Conservation (phyloP, 2,329 filamentous ascomycete species). For the Claviceps sp. region DNA sequence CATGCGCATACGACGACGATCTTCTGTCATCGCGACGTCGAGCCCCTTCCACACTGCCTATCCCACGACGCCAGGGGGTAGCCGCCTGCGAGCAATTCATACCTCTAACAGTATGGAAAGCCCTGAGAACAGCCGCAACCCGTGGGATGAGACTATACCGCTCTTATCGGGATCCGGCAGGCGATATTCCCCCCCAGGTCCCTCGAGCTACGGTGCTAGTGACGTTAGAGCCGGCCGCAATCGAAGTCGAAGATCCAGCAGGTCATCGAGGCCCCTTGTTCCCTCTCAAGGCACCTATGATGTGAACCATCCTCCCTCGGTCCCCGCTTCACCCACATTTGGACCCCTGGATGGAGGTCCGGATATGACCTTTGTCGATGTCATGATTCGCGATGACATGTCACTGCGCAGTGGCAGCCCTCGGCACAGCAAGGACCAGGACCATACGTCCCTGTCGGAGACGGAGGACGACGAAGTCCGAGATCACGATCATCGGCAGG, state of each 20-base stretch:
- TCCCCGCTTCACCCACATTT: conserved; percentile 47
- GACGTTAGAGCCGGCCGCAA: conserved; percentile 22
- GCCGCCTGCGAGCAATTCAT: conserved; percentile 22
- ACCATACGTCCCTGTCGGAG: conserved; percentile 19
- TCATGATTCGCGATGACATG: conserved; percentile 57
- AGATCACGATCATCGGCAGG: conserved; percentile 16
- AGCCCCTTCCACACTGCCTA: conserved; percentile 23
- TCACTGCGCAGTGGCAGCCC: conserved; percentile 21
- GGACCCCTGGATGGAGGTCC: conserved; percentile 33
- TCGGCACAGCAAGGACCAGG: conserved; percentile 14
- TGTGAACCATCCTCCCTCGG: conserved; percentile 55
- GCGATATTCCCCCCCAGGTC: conserved; percentile 10
- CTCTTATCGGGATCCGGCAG: conserved; percentile 31
- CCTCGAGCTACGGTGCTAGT: conserved; percentile 29
- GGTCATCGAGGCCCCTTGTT: conserved; percentile 33
- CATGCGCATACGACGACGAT: conserved; percentile 52
- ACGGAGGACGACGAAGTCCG: conserved; percentile 8
- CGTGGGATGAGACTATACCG: conserved; percentile 38
- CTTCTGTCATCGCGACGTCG: conserved; percentile 31
- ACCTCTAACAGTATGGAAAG: conserved; percentile 31
- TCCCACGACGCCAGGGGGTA: conserved; percentile 15
- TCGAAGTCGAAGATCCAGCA: conserved; percentile 34
- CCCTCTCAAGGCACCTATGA: conserved; percentile 32
- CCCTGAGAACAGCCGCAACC: conserved; percentile 27
- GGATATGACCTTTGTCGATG: conserved; percentile 50